Evolutionary conservation across 495 filamentous ascomycete genomes (phyloP), one percentile per base, ranked within the genome.

Genomic region (Podospora fimiseda): DNA sequence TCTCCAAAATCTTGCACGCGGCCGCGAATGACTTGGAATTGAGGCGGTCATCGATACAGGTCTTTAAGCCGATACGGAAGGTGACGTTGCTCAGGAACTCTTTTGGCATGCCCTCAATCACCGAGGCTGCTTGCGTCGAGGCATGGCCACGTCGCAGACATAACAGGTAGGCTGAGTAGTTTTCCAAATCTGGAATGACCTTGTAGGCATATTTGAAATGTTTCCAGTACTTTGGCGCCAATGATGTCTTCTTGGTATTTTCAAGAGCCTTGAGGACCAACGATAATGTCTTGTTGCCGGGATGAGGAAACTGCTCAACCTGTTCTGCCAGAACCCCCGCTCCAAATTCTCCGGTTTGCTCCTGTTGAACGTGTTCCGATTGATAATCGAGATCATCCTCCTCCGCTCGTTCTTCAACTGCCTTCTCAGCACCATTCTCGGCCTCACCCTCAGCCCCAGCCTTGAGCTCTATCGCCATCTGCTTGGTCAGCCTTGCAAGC

Each of bases 171-270:
- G 69, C 64, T 59, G 83, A 70, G 68, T 79, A 84, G 59, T 88
- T 87, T 19, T 80, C 71, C 9, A 68, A 47, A 65, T 97, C 93
- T 4, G 91, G 90, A 2, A 70, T 55, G 51, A 96, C 65, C 19
- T 60, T 63, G 60, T 80, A 69, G 2, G 62, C 24, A 1, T 62
- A 59, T 0, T 85, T 89, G 53, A 96, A 70, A 9, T 83, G 60
- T 8, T 82, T 65, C 90, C 89, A 95, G 70, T 96, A 96, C 13
- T 72, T 70, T 22, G 69, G 64, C 11, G 81, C 84, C 0, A 71
- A 57, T 15, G 74, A 65, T 8, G 74, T 75, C 30, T 70, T 68
- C 15, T 73, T 63, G 16, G 82, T 74, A 14, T 73, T 70, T 13
- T 71, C 59, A 51, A 87, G 81, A 5, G 86, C 77, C 44, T 82